Evolutionary conservation across 768 basidiomycete species (phyloP), one percentile per base, ranked within the genome.

Genomic region (Lactarius quietus): DNA sequence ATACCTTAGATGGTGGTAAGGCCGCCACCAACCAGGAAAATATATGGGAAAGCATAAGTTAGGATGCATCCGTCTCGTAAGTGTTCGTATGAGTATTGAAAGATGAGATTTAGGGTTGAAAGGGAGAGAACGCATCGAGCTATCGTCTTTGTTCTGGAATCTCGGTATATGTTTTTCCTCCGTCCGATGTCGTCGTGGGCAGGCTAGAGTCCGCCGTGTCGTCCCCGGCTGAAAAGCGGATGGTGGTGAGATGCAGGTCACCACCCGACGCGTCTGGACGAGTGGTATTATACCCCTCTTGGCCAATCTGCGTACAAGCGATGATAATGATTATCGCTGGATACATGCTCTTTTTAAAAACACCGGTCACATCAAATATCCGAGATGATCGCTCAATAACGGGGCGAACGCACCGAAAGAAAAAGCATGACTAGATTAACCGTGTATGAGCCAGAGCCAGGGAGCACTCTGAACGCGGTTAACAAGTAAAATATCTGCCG

Each of bases 381-480:
- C 26, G 48, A 17, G 23, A 26, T 51, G 48, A 51, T 51, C 48
- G 26, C 23, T 51, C 26, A 51, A 51, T 14, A 26, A 2, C 48
- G 10, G 9, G 33, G 38, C 52, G 7, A 6, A 28, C 65, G 38
- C 33, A 66, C 65, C 51, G 61, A 29, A 10, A 66, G 8, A 35
- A 26, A 62, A 26, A 66, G 65, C 65, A 66, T 62, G 38, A 58
- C 17, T 1, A 66, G 0, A 39, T 66, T 66, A 56, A 66, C 52
- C 3, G 31, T 15, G 33, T 66, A 66, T 15, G 61, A 14, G 15
- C 65, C 65, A 3, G 65, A 17, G 43, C 65, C 65, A 6, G 65
- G 65, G 33, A 66, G 28, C 4, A 66, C 9, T 2, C 20, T n/a
- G 33, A 23, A 59, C 6, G 65, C 65, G 14, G 51, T 45, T 57